Evolutionary conservation across 306 rosid genomes (phyloP).

Genomic region (Acacia acuminata): DNA sequence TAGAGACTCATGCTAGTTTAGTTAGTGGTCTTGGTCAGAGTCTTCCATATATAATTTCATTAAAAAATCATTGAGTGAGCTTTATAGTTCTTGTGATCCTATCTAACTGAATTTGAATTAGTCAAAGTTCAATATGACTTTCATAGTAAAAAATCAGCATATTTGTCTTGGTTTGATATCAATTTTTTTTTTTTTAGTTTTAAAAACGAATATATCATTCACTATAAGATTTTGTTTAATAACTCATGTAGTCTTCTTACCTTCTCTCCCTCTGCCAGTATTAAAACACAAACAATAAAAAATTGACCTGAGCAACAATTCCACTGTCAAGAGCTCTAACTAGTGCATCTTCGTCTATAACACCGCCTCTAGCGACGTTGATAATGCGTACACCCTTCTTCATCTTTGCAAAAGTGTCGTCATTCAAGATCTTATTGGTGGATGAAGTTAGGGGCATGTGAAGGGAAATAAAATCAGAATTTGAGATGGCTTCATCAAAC

Average conservation of each 20-base stretch:
- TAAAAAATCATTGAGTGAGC: background rate
- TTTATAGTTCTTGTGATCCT: background rate
- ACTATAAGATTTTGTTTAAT: background rate
- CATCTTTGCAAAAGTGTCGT: constrained; percentile 66
- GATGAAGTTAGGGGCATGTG: constrained; percentile 91
- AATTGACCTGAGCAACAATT: constrained; percentile 78
- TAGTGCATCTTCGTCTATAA: constrained; percentile 88
- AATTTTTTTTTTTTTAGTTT: too few relatives aligned
- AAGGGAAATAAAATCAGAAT: constrained; percentile 83
- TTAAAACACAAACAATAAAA: background rate
- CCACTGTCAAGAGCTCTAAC: constrained; percentile 78
- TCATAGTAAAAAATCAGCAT: too few relatives aligned
- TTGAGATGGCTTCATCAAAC: constrained; percentile 71
- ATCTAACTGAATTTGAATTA: background rate
- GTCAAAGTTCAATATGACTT: background rate
- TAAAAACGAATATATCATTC: background rate
- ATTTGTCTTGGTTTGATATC: too few relatives aligned
- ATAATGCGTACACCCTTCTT: constrained; percentile 83
- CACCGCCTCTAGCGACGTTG: constrained; percentile 93
- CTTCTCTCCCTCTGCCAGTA: background rate
- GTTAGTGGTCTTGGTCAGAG: too few relatives aligned
- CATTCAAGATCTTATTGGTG: constrained; percentile 75
- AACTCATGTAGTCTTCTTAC: background rate
- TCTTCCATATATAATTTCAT: too few relatives aligned
- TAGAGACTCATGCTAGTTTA: too few relatives aligned